Evolutionary conservation across 495 filamentous ascomycete species (phyloP).

Genomic region (Stereocaulon alpinum): DNA sequence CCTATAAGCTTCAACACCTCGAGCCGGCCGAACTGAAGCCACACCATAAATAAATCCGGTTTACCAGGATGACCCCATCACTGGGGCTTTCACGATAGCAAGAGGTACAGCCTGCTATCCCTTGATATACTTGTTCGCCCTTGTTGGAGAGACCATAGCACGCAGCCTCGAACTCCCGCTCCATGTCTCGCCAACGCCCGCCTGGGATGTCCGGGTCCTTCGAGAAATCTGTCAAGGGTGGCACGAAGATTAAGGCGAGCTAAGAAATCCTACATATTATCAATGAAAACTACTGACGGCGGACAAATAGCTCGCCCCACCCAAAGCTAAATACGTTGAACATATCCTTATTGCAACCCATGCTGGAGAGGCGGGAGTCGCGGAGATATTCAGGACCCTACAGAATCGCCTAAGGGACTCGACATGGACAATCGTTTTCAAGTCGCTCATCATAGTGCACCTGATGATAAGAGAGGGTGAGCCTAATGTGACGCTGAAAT

Average conservation of each 20-base stretch:
- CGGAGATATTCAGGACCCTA: conserved; percentile 86
- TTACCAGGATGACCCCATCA: conserved; percentile 7
- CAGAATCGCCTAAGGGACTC: conserved; percentile 83
- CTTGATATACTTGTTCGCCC: background rate
- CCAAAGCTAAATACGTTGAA: conserved; percentile 99
- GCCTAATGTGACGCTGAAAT: conserved; percentile 75
- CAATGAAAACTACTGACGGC: conserved; percentile 13
- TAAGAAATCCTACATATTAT: background rate
- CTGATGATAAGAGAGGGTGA: conserved; percentile 96
- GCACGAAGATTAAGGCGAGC: conserved; percentile 84
- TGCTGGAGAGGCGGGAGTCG: conserved; percentile 88
- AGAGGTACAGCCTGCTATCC: background rate
- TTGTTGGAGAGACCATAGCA: background rate
- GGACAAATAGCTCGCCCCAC: conserved; percentile 65
- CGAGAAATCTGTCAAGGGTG: conserved; percentile 89
- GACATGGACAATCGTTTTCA: conserved; percentile 97
- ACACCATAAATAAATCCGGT: background rate
- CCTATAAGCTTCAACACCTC: background rate
- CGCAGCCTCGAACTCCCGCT: background rate
- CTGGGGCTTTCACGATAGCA: conserved; percentile 6
- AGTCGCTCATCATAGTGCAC: conserved; percentile 88
- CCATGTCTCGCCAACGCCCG: background rate
- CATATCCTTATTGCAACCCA: conserved; percentile 94
- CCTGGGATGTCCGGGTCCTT: conserved; percentile 63
- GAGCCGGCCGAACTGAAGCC: background rate